These are phyloP conservation scores for Ogataea corticis DNA, from an alignment of 805 yeast genomes.

Conservation along the genomic window DNA sequence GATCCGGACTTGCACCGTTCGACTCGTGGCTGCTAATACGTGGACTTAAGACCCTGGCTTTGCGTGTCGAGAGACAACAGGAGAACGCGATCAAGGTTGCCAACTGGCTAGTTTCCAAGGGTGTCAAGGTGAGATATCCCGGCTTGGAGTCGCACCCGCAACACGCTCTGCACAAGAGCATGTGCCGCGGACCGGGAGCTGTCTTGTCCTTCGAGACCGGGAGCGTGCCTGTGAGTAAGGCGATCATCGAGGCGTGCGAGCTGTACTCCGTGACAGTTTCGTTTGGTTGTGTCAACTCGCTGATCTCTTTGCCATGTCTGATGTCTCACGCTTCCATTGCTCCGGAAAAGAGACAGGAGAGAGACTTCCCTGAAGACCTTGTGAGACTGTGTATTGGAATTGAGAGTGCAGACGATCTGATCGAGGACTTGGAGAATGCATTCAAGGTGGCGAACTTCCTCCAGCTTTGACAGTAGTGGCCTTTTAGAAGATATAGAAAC, in stretches of 20 bases:
- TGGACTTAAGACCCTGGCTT: conserved; percentile 85
- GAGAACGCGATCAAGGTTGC: conserved; percentile 76
- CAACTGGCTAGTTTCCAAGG: conserved; percentile 62
- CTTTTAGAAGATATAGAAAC: background rate
- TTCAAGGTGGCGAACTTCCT: conserved; percentile 56
- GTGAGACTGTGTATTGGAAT: conserved; percentile 90
- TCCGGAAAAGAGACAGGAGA: conserved; percentile 78
- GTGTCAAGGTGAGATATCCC: conserved; percentile 81
- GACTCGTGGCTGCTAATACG: conserved; percentile 88
- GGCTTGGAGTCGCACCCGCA: conserved; percentile 83
- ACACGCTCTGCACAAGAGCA: conserved; percentile 72
- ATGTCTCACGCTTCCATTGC: conserved; percentile 98
- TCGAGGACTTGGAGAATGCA: conserved; percentile 76
- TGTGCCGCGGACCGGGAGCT: conserved; percentile 85
- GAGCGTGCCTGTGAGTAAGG: conserved; percentile 59
- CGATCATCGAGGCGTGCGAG: conserved; percentile 71
- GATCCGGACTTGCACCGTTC: conserved; percentile 89
- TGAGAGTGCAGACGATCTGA: conserved; percentile 77
- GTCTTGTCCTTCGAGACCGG: conserved; percentile 91
- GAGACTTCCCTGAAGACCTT: conserved; percentile 91
- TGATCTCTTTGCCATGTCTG: conserved; percentile 90
- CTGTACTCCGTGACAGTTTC: conserved; percentile 89
- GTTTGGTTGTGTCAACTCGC: conserved; percentile 90
- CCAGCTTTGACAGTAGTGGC: conserved; percentile 28
- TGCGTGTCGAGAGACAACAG: conserved; percentile 87